Conservation (phyloP, 2,329 filamentous ascomycete genomes). For the Trichoderma asperellum region DNA sequence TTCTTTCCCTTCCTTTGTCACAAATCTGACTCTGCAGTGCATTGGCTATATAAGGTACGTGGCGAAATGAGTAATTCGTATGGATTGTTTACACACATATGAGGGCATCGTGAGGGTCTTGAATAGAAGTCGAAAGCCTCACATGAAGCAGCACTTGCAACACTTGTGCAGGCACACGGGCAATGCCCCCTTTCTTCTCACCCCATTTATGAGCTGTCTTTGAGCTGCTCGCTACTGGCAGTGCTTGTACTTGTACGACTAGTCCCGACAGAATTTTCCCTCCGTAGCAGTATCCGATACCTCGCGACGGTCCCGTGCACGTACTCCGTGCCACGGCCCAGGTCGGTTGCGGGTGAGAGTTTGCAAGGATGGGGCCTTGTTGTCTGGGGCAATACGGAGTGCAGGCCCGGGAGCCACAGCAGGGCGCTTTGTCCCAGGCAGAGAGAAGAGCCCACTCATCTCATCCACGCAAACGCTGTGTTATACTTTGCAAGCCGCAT, state of each 20-base stretch:
- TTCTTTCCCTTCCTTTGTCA: not conserved
- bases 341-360: not conserved
- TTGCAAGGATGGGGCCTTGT: not conserved
- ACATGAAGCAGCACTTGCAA: not conserved
- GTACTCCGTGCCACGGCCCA: not conserved
- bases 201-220: constrained; percentile 12
- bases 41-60: not conserved
- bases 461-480: not conserved
- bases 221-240: not conserved
- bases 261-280: not conserved
- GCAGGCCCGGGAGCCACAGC: not conserved
- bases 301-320: not conserved
- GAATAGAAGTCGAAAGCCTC: not conserved
- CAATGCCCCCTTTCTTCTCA: constrained; percentile 12
- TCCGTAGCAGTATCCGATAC: not conserved
- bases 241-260: not conserved
- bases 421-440: not conserved
- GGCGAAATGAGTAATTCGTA: not conserved
- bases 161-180: not conserved
- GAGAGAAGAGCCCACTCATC: not conserved
- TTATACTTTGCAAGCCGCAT: not conserved
- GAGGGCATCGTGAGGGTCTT: not conserved
- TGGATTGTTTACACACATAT: not conserved
- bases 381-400: constrained; percentile 23
- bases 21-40: not conserved